Conservation (phyloP, 306 rosid genomes). For the Comarum palustre region DNA sequence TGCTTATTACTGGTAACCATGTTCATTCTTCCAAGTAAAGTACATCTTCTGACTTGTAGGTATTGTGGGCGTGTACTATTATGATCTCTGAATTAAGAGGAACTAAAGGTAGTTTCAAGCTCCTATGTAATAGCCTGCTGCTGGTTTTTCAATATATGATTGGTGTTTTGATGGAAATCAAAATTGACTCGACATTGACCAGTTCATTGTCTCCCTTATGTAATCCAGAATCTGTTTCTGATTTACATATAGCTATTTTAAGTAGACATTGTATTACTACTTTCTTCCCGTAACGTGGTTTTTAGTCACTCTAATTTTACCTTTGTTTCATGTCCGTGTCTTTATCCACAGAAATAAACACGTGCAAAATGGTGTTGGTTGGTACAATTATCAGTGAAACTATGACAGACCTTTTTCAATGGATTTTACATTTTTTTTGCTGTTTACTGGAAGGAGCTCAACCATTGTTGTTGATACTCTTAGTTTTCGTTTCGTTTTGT, state of each 20-base stretch:
- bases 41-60: constrained; percentile 99
- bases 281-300: constrained; percentile 1
- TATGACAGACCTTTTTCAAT: neutral
- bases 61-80: constrained; percentile 94
- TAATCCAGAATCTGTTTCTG: neutral
- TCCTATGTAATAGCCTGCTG: constrained; percentile 66
- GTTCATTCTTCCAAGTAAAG: constrained; percentile 97
- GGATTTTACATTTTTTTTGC: neutral
- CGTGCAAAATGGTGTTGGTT: constrained; percentile 14
- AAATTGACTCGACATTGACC: constrained; percentile 20
- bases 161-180: constrained; percentile 29
- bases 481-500: neutral
- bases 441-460: neutral
- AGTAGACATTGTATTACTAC: neutral
- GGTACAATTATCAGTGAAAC: neutral
- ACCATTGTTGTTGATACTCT: neutral
- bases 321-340: neutral
- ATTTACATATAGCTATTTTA: neutral
- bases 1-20: constrained; percentile 69
- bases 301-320: neutral
- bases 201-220: constrained; percentile 17
- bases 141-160: constrained; percentile 50
- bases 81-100: constrained; percentile 99
- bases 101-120: constrained; percentile 97
- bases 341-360: neutral